A percentile compares a stretch with the other conserved stretches of the same genome.
Evolutionary conservation across 164 flowering plant species (phyloP).

Genomic region (Brasenia schreberi): DNA sequence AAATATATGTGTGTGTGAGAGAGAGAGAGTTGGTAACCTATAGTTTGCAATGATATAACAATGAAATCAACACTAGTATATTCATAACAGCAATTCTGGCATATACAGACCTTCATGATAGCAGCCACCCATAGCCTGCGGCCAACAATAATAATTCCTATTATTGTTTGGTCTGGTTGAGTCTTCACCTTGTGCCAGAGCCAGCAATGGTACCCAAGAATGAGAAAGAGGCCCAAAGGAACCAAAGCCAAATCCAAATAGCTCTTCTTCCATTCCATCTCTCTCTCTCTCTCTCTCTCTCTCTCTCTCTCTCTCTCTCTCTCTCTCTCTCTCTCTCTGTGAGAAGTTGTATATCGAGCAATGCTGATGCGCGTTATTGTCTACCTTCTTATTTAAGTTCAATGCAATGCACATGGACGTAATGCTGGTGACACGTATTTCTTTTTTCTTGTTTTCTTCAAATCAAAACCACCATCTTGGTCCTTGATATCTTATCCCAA

Average conservation of each 20-base stretch:
- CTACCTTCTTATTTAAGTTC: background rate
- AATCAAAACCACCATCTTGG: too few relatives aligned
- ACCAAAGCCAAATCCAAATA: constrained; percentile 9
- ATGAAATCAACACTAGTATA: too few relatives aligned
- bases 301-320: background rate
- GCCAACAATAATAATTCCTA: constrained; percentile 9
- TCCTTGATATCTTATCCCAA: too few relatives aligned
- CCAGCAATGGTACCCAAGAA: constrained; percentile 7
- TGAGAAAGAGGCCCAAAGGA: constrained; percentile 5
- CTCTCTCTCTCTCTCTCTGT: background rate
- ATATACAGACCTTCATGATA: constrained; percentile 7
- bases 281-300: constrained; percentile 4
- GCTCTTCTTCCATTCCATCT: constrained; percentile 11
- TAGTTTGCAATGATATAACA: too few relatives aligned
- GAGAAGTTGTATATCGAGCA: background rate
- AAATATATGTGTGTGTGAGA: too few relatives aligned
- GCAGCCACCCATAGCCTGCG: constrained; percentile 9
- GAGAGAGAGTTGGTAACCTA: too few relatives aligned
- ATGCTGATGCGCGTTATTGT: background rate
- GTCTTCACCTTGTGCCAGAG: constrained; percentile 11
- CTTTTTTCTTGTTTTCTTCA: too few relatives aligned
- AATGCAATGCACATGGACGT: too few relatives aligned
- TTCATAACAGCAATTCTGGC: too few relatives aligned
- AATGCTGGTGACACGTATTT: too few relatives aligned
- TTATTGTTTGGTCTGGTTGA: constrained; percentile 7